Evolutionary conservation across 202 grass and related monocot species (phyloP), one percentile per base, ranked within the genome.

Genomic region (Cymbopogon flexuosus): DNA sequence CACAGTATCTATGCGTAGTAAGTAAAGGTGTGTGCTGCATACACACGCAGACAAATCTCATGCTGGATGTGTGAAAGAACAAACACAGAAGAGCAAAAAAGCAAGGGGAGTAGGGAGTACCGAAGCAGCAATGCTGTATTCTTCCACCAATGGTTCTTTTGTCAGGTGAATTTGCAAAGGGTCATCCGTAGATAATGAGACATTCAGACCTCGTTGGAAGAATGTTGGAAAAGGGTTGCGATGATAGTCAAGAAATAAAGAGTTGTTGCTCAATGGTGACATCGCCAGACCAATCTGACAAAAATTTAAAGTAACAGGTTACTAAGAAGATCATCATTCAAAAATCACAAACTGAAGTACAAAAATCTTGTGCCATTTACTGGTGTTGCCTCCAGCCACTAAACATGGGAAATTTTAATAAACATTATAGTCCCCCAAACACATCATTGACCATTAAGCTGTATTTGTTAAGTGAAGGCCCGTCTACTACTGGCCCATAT

Each of bases 71-170:
- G 71, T 65, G 41, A 10, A 57, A 71, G 24, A 39, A 35, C 6
- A 22, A 78, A 45, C 31, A 41, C 49, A 81, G 36, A 60, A 37
- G 12, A 37, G 54, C 54, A 35, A 39, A 74, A 79, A 2, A 46
- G 39, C 83, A 42, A 72, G 14, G 52, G 34, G 73, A 69, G 79
- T 60, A 81, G 61, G 34, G 29, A 79, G 36, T 99, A 99, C 96
- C 59, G 96, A 99, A 86, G 96, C 83, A 81, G 96, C 96, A 79
- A 99, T 95, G 79, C 96, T 99, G 92, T 99, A 99, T 89, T 99
- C 96, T 88, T 99, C 96, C 49, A 99, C 96, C 73, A 99, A 85
- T 79, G 96, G 92, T 74, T 99, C 96, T 86, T 99, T 99, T 76
- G 96, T 99, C 59, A 99, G 87, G 70, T 95, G 96, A 77, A 99